Percentiles rank a stretch among this genome's conserved stretches.
phyloP scores from a whole-genome alignment of 2,329 filamentous ascomycete species.

The Lecanicillium sp. region DNA sequence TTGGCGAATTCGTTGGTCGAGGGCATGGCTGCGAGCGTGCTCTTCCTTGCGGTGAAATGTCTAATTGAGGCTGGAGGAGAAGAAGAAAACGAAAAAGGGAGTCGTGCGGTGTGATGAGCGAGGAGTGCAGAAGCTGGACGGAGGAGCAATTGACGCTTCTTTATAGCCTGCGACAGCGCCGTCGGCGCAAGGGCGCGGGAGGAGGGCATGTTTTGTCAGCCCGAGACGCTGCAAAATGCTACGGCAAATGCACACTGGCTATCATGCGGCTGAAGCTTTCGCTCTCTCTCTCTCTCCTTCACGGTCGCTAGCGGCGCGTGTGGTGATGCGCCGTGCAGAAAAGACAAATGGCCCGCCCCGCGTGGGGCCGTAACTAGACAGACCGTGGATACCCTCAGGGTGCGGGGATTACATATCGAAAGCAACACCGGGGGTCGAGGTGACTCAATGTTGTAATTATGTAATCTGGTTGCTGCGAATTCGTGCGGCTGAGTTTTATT shows the following conservation, averaged over 20 bases:
- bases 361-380: constrained; percentile 1
- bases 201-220: background rate
- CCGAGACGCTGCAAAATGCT: no score
- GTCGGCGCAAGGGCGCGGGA: constrained; percentile 5
- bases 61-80: background rate
- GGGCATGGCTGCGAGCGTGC: constrained; percentile 15
- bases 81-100: background rate
- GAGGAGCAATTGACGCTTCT: background rate
- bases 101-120: background rate
- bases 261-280: no score
- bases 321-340: background rate
- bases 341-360: background rate
- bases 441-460: background rate
- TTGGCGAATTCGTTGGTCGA: constrained; percentile 27
- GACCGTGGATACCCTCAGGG: background rate
- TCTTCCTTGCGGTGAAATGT: no score
- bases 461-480: no score
- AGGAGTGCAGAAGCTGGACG: background rate
- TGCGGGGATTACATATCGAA: background rate
- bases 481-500: no score
- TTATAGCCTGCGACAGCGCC: background rate
- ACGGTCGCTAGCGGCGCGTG: background rate
- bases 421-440: background rate
- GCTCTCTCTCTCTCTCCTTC: no score
- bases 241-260: no score